Percentiles rank a stretch among this genome's conserved stretches.
phyloP scores from a whole-genome alignment of 2,329 filamentous ascomycete genomes.

The Chaetoscypha palmicola region DNA sequence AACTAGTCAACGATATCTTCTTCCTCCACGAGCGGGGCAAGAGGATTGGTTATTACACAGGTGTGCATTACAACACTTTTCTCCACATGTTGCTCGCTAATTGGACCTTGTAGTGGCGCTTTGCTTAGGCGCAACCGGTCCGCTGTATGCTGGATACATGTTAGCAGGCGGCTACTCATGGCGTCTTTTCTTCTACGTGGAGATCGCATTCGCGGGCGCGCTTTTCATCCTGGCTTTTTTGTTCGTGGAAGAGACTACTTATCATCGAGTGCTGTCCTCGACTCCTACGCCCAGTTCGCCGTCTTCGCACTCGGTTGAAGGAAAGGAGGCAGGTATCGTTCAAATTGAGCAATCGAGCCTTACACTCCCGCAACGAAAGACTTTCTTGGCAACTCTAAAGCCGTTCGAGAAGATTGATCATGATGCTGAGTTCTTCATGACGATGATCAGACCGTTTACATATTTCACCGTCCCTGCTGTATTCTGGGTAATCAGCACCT shows the following conservation, averaged over 20 bases:
- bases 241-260: constrained; percentile 54
- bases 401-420: constrained; percentile 38
- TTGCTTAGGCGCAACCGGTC: constrained; percentile 48
- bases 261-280: constrained; percentile 34
- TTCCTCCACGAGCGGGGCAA: constrained; percentile 43
- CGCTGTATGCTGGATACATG: constrained; percentile 55
- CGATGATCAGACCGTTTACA: constrained; percentile 39
- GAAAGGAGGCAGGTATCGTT: constrained; percentile 15
- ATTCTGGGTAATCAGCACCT: constrained; percentile 44
- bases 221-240: constrained; percentile 42
- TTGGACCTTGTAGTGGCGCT: constrained; percentile 23
- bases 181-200: constrained; percentile 55
- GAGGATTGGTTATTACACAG: constrained; percentile 52
- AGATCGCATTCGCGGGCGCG: constrained; percentile 43
- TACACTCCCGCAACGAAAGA: constrained; percentile 33
- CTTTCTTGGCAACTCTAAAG: constrained; percentile 37
- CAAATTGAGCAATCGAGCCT: constrained; percentile 25
- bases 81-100: background rate
- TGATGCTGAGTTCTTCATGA: constrained; percentile 39
- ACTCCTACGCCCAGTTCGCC: constrained; percentile 9
- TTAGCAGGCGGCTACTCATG: constrained; percentile 50
- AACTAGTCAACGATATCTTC: constrained; percentile 38
- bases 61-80: constrained; percentile 23
- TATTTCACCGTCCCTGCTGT: constrained; percentile 43
- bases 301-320: constrained; percentile 7